These are phyloP conservation scores for Pseudocercospora cruenta DNA, from an alignment of 2,329 filamentous ascomycete genomes.

Conservation along the genomic window DNA sequence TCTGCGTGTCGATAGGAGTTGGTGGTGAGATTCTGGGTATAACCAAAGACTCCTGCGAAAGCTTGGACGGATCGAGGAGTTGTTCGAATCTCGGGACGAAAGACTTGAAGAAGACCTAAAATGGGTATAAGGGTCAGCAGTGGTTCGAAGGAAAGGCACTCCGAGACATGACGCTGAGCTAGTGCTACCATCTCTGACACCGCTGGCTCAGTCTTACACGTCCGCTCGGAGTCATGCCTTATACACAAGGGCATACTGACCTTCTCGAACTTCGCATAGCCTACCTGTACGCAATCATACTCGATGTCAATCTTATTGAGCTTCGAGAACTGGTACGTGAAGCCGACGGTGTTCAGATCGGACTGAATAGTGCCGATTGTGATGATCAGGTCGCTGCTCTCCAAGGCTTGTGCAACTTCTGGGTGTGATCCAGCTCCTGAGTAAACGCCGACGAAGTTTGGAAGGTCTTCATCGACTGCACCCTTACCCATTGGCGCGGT, in stretches of 20 bases:
- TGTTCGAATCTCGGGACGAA: constrained; percentile 15
- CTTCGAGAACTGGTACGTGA: constrained; percentile 76
- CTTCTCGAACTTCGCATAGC: constrained; percentile 38
- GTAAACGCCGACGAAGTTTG: constrained; percentile 83
- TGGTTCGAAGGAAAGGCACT: no score
- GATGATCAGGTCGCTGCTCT: constrained; percentile 71
- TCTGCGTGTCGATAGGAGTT: constrained; percentile 15
- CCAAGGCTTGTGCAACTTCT: constrained; percentile 65
- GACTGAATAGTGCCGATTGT: constrained; percentile 71
- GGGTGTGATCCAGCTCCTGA: constrained; percentile 75
- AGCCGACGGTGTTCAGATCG: constrained; percentile 82
- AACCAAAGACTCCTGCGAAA: not conserved
- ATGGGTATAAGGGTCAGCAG: no score
- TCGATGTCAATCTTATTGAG: constrained; percentile 82
- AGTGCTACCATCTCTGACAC: no score
- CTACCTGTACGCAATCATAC: constrained; percentile 71
- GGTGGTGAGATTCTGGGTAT: constrained; percentile 15
- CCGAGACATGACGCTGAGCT: no score
- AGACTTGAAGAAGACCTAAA: constrained; percentile 22
- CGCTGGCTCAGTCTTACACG: no score
- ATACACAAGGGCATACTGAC: no score
- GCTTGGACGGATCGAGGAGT: constrained; percentile 8
- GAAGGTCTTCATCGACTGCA: constrained; percentile 74
- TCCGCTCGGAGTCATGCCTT: no score
- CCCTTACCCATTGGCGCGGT: constrained; percentile 92